A percentile compares a stretch with the other conserved stretches of the same genome.
Conservation (phyloP, 2,329 filamentous ascomycete species). For the Botrytis porri region DNA sequence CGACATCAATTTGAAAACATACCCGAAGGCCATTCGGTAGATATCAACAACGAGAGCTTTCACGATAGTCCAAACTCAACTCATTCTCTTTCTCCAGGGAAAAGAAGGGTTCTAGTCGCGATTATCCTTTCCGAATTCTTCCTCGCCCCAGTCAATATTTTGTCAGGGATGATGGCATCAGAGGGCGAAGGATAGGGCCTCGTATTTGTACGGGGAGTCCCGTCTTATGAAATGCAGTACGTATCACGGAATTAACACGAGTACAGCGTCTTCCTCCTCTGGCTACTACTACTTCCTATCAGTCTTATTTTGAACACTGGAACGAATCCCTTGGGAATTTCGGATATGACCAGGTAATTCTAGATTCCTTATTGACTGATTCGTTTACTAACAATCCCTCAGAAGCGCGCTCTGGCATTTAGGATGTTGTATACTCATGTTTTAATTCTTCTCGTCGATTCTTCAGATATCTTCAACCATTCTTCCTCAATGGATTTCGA, state of each 20-base stretch:
- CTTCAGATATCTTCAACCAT: background rate
- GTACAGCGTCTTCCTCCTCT: background rate
- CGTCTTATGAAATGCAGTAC: background rate
- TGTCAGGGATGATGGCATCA: background rate
- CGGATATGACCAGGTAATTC: background rate
- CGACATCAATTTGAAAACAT: no score
- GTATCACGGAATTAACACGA: background rate
- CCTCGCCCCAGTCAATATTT: background rate
- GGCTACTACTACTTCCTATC: background rate
- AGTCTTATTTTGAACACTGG: background rate
- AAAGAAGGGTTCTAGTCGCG: background rate
- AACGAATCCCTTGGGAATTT: background rate
- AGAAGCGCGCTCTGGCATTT: background rate
- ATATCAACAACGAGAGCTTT: background rate
- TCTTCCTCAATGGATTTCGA: background rate
- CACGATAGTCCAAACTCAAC: background rate
- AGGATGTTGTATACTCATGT: background rate
- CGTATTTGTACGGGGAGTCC: background rate
- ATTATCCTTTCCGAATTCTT: background rate
- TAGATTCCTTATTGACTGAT: background rate
- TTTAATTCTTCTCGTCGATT: background rate
- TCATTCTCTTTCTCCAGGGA: background rate
- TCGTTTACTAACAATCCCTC: fast-evolving
- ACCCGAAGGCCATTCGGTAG: background rate
- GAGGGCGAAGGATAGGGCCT: background rate